phyloP scores from a whole-genome alignment of 2,329 filamentous ascomycete genomes.

The Diaporthe batatas region DNA sequence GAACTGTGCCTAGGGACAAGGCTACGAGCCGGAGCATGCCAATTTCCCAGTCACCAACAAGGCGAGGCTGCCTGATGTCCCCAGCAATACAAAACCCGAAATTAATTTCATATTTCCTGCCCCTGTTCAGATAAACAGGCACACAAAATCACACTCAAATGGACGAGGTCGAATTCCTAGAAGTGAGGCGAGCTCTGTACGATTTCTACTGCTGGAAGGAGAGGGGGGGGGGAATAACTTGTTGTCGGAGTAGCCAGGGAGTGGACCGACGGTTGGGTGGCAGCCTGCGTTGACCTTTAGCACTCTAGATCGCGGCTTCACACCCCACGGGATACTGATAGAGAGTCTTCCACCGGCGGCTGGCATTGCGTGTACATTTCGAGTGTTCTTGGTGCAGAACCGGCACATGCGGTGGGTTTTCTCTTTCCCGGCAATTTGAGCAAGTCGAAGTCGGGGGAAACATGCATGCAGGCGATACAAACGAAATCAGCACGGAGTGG shows the following conservation, averaged over 20 bases:
- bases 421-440: not conserved
- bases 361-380: not conserved
- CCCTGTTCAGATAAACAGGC: not conserved
- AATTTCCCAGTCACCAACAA: not conserved
- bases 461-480: no score
- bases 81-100: not conserved
- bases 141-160: not conserved
- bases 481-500: no score
- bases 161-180: not conserved
- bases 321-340: not conserved
- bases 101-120: not conserved
- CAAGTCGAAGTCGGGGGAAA: not conserved
- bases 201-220: not conserved
- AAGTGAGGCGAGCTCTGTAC: conserved; percentile 15
- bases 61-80: not conserved
- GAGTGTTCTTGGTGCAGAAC: not conserved
- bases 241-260: not conserved
- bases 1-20: not conserved
- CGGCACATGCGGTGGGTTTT: not conserved
- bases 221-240: not conserved
- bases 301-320: not conserved
- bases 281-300: not conserved
- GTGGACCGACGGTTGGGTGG: not conserved
- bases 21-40: not conserved
- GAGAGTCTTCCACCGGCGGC: not conserved